phyloP scores from a whole-genome alignment of 164 flowering plant species.

The Sextonia rubra region DNA sequence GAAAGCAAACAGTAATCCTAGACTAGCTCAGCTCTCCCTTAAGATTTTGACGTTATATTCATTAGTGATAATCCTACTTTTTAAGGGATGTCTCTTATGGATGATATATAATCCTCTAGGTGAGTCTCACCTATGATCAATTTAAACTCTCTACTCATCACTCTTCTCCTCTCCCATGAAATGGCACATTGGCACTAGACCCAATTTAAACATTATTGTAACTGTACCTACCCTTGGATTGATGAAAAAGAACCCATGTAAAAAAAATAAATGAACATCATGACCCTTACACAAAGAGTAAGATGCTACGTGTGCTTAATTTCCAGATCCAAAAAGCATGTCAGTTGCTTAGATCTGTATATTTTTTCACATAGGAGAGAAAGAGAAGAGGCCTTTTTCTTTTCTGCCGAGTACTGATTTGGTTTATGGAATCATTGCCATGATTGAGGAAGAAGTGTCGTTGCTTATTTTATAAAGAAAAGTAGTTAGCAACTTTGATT shows the following conservation, averaged over 20 bases:
- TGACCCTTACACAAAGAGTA: neutral
- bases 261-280: neutral
- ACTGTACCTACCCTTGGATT: neutral
- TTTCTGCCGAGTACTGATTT: neutral
- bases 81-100: neutral
- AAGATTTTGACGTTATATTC: neutral
- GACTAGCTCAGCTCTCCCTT: neutral
- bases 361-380: neutral
- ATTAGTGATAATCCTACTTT: neutral
- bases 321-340: too few relatives aligned
- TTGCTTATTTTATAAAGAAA: neutral
- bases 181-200: neutral
- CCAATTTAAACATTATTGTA: neutral
- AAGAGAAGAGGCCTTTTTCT: neutral
- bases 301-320: neutral
- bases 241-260: neutral
- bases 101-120: neutral
- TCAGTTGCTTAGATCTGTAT: neutral
- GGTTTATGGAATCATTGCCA: constrained; percentile 2
- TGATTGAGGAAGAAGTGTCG: neutral
- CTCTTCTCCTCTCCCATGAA: neutral
- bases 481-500: neutral
- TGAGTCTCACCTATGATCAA: neutral
- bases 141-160: neutral
- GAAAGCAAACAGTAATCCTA: neutral